Base-by-base conservation (phyloP, 768 basidiomycete genomes). In the Arthromyces matolae region DNA sequence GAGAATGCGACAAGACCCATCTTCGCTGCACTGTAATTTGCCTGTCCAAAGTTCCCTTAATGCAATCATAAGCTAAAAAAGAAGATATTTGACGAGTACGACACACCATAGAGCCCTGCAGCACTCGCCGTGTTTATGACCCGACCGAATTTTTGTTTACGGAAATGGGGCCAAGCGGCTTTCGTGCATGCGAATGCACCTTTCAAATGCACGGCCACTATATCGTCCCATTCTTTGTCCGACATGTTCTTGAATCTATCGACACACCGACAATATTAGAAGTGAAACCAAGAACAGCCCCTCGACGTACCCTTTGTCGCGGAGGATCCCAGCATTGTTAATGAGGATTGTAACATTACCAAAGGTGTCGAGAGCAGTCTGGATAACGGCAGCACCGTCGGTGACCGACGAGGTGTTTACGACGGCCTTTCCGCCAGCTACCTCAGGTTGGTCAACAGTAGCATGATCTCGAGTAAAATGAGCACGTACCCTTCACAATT, bases 21-120 rank as follows among this genome's bases (percentile, higher is more conserved):
- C 77, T 99, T 98, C 2, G 94, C 95, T 2, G 95, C 92, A 38
- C 93, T 93, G 67, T 98, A 99, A 66, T 98, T 99, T 10, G 93
- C 85, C 68, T 97, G 94, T 8, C 96, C 96, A 62, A 95, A 89
- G 72, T 95, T 97, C 7, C 93, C 88, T n/a, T 20, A 25, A 12
- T 40, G 18, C 2, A 3, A 16, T 12, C 13, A 23, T 46, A n/a
- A 49, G 22, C 4, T 25, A 9, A 1, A 8, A 6, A 13, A 19
- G 10, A 1, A 22, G 19, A 47, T 2, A n/a, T n/a, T 14, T 8
- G n/a, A 20, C 2, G 7, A 12, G 19, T 22, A 8, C 20, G 22
- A 63, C 78, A 31, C 47, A 89, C 89, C 93, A 59, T 94, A 95
- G 27, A 97, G 70, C 5, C 95, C 95, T 50, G 95, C 93, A 20